phyloP scores from a whole-genome alignment of 495 filamentous ascomycete genomes.

The Aspergillus panamensis region DNA sequence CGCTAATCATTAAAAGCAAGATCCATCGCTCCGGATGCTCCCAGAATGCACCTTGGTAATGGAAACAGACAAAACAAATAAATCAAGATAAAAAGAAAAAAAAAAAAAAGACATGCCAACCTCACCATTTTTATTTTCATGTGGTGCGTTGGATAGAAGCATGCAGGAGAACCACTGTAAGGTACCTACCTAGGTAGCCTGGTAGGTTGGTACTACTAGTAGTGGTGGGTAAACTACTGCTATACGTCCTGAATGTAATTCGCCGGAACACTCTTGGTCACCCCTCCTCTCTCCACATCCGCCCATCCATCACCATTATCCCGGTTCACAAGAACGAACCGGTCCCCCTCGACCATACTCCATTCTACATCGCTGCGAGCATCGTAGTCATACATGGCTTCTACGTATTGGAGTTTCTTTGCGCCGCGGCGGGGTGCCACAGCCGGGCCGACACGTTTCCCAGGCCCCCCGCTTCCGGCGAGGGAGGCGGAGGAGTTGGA shows the following conservation, averaged over 20 bases:
- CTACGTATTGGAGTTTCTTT: conserved; percentile 92
- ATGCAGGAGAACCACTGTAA: too few species aligned
- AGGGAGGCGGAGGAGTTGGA: conserved; percentile 77
- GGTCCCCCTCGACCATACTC: conserved; percentile 85
- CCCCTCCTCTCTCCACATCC: conserved; percentile 89
- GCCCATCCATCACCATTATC: conserved; percentile 94
- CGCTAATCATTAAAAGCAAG: not conserved
- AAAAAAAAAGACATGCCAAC: not conserved
- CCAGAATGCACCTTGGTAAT: not conserved
- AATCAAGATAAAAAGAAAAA: not conserved
- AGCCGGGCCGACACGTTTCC: conserved; percentile 86
- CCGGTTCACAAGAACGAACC: conserved; percentile 79
- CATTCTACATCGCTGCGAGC: conserved; percentile 83
- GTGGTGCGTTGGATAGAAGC: not conserved
- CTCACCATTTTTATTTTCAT: not conserved
- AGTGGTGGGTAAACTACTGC: not conserved
- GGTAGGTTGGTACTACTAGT: too few species aligned
- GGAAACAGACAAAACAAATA: not conserved
- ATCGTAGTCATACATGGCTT: conserved; percentile 88
- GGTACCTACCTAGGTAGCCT: too few species aligned
- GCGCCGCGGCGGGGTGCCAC: conserved; percentile 90
- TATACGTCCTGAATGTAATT: conserved; percentile 82
- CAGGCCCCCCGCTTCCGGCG: conserved; percentile 44
- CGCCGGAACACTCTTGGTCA: conserved; percentile 87
- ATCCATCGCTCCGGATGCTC: not conserved